Evolutionary conservation across 2,329 filamentous ascomycete genomes (phyloP).

Genomic region (Teratosphaeria zuluensis): DNA sequence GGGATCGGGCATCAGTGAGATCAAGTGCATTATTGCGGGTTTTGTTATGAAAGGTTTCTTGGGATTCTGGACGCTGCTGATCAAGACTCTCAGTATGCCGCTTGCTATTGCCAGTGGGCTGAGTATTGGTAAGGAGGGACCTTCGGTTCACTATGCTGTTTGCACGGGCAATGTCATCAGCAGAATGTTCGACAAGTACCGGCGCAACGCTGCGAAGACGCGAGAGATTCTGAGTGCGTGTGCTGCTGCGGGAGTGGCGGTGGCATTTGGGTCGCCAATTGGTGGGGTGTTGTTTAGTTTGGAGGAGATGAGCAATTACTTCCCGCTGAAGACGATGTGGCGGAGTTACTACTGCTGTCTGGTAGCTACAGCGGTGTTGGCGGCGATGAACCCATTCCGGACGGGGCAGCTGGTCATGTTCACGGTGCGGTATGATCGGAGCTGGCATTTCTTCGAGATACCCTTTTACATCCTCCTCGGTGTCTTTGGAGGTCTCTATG

Average conservation of each 20-base stretch:
- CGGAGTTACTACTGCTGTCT: conserved; percentile 95
- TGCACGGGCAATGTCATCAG: conserved; percentile 97
- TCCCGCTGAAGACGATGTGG: conserved; percentile 96
- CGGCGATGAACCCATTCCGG: conserved; percentile 94
- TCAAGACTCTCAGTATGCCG: conserved; percentile 87
- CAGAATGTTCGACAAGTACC: conserved; percentile 84
- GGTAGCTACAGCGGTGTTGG: conserved; percentile 83
- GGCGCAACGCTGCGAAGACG: conserved; percentile 83
- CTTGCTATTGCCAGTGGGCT: conserved; percentile 88
- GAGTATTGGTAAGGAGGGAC: conserved; percentile 93
- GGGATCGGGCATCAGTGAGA: conserved; percentile 93
- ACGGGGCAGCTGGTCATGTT: conserved; percentile 99
- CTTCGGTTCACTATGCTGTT: conserved; percentile 97
- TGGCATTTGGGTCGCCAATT: conserved; percentile 95
- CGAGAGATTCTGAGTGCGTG: conserved; percentile 91
- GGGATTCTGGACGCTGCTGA: conserved; percentile 79
- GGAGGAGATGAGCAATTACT: conserved; percentile 95
- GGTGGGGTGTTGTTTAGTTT: conserved; percentile 72
- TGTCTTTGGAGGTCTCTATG: conserved; percentile 87
- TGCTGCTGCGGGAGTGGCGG: conserved; percentile 87
- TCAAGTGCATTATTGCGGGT: conserved; percentile 97
- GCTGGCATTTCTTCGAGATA: conserved; percentile 96
- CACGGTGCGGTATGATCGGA: conserved; percentile 87
- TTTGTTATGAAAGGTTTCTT: conserved; percentile 99
- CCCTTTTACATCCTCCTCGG: conserved; percentile 88